Evolutionary conservation across 23 red algal species (phyloP), one percentile per base, ranked within the genome.

Genomic region (Cyanidioschyzon merolae): DNA sequence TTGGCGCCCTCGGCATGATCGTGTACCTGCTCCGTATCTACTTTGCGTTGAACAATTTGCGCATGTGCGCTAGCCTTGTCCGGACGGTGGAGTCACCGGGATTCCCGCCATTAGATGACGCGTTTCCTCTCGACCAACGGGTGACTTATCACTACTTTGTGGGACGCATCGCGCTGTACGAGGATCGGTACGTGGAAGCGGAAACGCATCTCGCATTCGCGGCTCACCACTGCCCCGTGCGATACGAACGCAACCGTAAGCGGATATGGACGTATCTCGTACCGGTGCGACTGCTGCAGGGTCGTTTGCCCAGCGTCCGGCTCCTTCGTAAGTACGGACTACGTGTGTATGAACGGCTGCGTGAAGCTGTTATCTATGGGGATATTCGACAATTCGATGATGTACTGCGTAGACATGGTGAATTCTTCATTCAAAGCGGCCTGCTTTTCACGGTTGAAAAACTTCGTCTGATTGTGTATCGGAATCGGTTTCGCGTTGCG

Each of bases 41-140:
- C 58, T 95, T 95, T 74, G 83, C 82, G 50, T 77, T 95, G 41
- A 95, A 95, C 78, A 85, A 86, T 16, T 76, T 95, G n/a, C 77
- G 87, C 17, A 83, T 95, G 35, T 95, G 91, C 74, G 74, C 63
- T 0, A 95, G 87, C 75, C 84, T 95, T 16, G 85, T 84, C 0
- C 83, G 86, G 36, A 83, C 68, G 2, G 83, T 95, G 37, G 85
- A 83, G 57, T 39, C 79, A 18, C 71, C 76, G 26, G 78, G 75
- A 45, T 86, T 85, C 36, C 82, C 68, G 7, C 59, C 81, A 15
- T 87, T 96, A 76, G 87, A 96, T 27, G 74, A 32, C 21, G 29
- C n/a, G 12, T 96, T 87, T 67, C 80, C 92, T 24, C 40, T 83
- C 16, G 67, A 78, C 26, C 86, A 96, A 57, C 87, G 87, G 37